These are phyloP conservation scores for Fusarium albosuccineum DNA, from an alignment of 2,329 filamentous ascomycete genomes.

Conservation along the genomic window DNA sequence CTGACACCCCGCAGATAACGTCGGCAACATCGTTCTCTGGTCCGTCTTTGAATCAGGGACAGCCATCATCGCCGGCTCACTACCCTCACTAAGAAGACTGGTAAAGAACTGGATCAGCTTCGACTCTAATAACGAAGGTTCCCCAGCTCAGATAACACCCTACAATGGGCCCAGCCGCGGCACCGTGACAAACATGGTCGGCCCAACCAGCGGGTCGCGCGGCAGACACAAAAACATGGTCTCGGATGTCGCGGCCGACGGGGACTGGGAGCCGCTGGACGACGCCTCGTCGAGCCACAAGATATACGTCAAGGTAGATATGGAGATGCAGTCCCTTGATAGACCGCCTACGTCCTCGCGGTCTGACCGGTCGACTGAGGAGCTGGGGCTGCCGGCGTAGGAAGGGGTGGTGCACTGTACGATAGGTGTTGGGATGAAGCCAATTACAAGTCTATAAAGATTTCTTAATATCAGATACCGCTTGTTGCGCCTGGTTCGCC, in stretches of 20 bases:
- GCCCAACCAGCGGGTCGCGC: not conserved
- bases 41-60: slow-evolving; percentile 13
- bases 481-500: no score
- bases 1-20: slow-evolving; percentile 10
- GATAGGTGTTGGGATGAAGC: not conserved
- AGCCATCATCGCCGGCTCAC: slow-evolving; percentile 13
- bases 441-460: no score
- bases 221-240: not conserved
- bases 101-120: slow-evolving; percentile 20
- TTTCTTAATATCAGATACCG: no score
- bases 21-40: slow-evolving; percentile 11
- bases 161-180: not conserved
- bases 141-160: not conserved
- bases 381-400: not conserved
- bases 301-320: slow-evolving; percentile 28
- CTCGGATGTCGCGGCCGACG: not conserved
- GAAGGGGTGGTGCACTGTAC: not conserved
- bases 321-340: slow-evolving; percentile 31
- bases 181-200: not conserved
- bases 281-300: slow-evolving; percentile 22
- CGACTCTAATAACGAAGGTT: slow-evolving; percentile 7
- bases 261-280: slow-evolving; percentile 22
- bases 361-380: not conserved
- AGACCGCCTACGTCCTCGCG: not conserved
- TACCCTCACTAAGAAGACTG: slow-evolving; percentile 7